These are phyloP conservation scores for Prunella vulgaris DNA, from an alignment of 257 asterid species.

Conservation along the genomic window DNA sequence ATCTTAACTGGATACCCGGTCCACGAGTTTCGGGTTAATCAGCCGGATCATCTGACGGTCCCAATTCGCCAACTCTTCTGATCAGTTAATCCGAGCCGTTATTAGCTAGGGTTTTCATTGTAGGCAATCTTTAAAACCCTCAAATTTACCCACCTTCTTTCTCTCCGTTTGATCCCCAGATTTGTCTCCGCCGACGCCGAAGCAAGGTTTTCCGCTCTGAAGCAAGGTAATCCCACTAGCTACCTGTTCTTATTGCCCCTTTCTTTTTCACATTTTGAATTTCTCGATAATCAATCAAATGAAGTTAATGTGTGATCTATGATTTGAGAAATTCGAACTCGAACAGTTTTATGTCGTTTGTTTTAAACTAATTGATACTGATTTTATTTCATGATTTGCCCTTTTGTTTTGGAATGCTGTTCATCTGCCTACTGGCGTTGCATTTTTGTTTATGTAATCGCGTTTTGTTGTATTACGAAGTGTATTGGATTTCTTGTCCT, in stretches of 20 bases:
- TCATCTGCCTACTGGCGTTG: not conserved
- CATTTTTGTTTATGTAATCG: not conserved
- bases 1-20: not conserved
- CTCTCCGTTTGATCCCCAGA: not conserved
- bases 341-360: not conserved
- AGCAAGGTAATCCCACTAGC: conserved; percentile 16
- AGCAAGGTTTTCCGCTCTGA: not conserved
- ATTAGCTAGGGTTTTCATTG: conserved; percentile 17
- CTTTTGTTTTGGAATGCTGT: not conserved
- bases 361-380: not conserved
- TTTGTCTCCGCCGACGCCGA: conserved; percentile 17
- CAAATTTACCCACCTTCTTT: not conserved
- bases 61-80: too few species aligned
- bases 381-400: not conserved
- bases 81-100: not conserved
- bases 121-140: conserved; percentile 17
- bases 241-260: not conserved
- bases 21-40: not conserved
- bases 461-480: not conserved
- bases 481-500: not conserved
- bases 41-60: too few species aligned
- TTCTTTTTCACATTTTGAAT: not conserved
- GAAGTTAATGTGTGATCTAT: not conserved
- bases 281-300: not conserved
- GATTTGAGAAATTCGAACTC: not conserved